phyloP scores from a whole-genome alignment of 2,329 filamentous ascomycete species.

The Aspergillus proliferans region DNA sequence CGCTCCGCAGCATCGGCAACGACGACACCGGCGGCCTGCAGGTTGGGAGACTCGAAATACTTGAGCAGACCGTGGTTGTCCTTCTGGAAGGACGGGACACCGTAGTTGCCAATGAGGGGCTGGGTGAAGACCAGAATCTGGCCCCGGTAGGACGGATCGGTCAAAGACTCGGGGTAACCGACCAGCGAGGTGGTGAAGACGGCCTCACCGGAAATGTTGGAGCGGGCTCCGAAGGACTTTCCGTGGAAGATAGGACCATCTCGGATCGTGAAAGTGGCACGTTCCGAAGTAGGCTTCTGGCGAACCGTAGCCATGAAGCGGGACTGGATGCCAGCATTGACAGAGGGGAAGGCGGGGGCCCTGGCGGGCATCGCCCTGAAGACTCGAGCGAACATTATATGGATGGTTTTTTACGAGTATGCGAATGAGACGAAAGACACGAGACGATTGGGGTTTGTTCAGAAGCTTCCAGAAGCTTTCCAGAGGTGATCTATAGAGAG shows the following conservation, averaged over 20 bases:
- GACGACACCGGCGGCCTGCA: conserved; percentile 92
- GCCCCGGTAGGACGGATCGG: conserved; percentile 61
- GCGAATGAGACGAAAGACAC: conserved; percentile 9
- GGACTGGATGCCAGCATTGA: conserved; percentile 31
- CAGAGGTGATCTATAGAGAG: conserved; percentile 54
- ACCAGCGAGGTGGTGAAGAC: conserved; percentile 98
- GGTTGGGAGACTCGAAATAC: conserved; percentile 97
- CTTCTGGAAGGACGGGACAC: conserved; percentile 77
- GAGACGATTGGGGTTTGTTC: conserved; percentile 15
- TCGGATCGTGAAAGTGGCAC: conserved; percentile 91
- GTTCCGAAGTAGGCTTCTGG: conserved; percentile 64
- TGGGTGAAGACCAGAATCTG: conserved; percentile 99
- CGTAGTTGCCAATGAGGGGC: conserved; percentile 96
- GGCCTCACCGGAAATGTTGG: conserved; percentile 95
- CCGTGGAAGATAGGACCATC: conserved; percentile 95
- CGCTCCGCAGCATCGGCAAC: conserved; percentile 88
- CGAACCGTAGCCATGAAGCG: conserved; percentile 59
- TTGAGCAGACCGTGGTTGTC: conserved; percentile 88
- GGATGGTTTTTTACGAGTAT: conserved; percentile 8
- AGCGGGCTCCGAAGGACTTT: conserved; percentile 91
- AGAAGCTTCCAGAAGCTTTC: conserved; percentile 59
- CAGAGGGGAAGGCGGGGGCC: conserved; percentile 40
- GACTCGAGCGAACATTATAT: conserved; percentile 50
- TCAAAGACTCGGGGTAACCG: conserved; percentile 87
- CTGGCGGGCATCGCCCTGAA: conserved; percentile 47